Conservation (phyloP, 1,139 yeast species). For the Schwanniomyces etchellsii region DNA sequence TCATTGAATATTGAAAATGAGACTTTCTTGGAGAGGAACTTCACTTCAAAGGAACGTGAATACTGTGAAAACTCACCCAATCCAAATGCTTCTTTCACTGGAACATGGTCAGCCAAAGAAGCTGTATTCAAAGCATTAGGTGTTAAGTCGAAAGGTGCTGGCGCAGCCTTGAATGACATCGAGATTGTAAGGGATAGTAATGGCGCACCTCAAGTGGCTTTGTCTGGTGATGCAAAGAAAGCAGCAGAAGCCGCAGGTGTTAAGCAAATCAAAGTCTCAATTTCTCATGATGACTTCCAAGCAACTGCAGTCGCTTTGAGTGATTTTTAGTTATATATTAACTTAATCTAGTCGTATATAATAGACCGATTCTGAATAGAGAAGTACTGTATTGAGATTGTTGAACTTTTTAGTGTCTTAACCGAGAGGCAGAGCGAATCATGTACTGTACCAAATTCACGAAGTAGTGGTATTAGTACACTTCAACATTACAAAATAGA, state of each 20-base stretch:
- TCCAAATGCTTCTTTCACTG: conserved; percentile 90
- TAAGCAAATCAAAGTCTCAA: conserved; percentile 72
- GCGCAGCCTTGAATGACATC: conserved; percentile 87
- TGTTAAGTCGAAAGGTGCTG: conserved; percentile 88
- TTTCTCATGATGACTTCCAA: conserved; percentile 94
- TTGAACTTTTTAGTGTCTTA: too few relatives aligned
- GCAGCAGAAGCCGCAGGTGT: conserved; percentile 74
- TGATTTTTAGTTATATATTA: conserved; percentile 37
- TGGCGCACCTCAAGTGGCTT: conserved; percentile 78
- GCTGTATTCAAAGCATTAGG: conserved; percentile 96
- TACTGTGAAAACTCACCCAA: conserved; percentile 72
- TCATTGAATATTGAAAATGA: conserved; percentile 79
- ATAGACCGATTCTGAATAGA: too few relatives aligned
- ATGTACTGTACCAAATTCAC: too few relatives aligned
- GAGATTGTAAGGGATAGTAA: conserved; percentile 72
- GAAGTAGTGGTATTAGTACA: too few relatives aligned
- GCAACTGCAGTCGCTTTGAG: conserved; percentile 96
- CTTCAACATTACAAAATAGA: too few relatives aligned
- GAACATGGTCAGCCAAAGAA: conserved; percentile 99
- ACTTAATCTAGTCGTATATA: not conserved
- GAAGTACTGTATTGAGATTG: too few relatives aligned
- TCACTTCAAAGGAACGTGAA: conserved; percentile 70
- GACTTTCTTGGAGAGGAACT: conserved; percentile 88
- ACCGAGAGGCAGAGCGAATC: too few relatives aligned
- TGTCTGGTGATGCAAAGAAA: conserved; percentile 68